Percentiles rank a stretch among this genome's conserved stretches.
phyloP scores from a whole-genome alignment of 306 rosid genomes.

The Citrullus colocynthis region DNA sequence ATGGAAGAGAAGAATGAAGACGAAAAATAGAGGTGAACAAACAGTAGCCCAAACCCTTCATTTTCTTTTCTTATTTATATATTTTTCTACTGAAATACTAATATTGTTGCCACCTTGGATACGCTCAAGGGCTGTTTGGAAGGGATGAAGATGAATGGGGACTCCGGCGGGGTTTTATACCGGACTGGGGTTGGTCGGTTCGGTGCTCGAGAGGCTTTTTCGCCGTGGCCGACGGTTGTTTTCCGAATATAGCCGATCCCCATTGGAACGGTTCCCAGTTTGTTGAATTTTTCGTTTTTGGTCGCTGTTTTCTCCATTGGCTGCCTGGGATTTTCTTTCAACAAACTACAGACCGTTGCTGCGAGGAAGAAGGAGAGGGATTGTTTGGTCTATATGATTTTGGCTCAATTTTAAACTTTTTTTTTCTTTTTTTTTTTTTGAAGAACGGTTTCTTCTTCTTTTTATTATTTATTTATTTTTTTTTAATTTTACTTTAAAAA shows the following conservation, averaged over 20 bases:
- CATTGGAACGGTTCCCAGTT: background rate
- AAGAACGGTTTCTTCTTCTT: no score
- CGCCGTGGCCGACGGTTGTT: background rate
- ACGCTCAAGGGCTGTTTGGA: slow-evolving; percentile 20
- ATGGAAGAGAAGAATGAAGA: background rate
- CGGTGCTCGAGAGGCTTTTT: background rate
- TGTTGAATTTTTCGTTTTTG: background rate
- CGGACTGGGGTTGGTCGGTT: no score
- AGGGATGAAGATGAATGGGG: background rate
- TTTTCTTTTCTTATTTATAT: background rate
- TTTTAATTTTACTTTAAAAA: no score
- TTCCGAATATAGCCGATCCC: background rate
- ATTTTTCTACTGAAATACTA: background rate
- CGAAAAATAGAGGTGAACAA: slow-evolving; percentile 10
- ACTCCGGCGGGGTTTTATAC: background rate
- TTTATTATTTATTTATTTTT: no score
- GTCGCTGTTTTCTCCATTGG: background rate
- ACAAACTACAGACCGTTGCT: no score
- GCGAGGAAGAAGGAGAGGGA: no score
- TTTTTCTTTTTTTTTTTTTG: no score
- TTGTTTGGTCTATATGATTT: no score
- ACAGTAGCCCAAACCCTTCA: slow-evolving; percentile 20
- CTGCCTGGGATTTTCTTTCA: background rate
- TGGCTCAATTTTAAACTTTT: no score
- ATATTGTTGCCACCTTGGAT: slow-evolving; percentile 22